Conservation (phyloP, 2,329 filamentous ascomycete genomes). For the Fusarium sp. region DNA sequence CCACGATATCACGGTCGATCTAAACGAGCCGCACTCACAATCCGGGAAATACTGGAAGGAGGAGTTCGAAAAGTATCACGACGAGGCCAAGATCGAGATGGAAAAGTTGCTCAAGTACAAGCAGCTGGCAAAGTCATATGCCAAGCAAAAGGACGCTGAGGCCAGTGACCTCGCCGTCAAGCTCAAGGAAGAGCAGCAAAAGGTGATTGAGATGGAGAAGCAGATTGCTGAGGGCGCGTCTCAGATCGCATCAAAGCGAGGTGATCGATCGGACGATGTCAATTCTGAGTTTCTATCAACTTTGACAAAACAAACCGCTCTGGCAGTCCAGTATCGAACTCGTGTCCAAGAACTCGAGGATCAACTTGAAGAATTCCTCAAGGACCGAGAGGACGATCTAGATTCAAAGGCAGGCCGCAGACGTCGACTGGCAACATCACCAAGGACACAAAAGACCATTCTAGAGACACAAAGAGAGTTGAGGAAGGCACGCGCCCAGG, state of each 20-base stretch:
- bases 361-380: constrained; percentile 54
- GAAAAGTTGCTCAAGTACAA: constrained; percentile 81
- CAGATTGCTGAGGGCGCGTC: constrained; percentile 67
- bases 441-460: constrained; percentile 59
- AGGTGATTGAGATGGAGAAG: constrained; percentile 69
- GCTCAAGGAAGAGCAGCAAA: constrained; percentile 72
- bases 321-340: constrained; percentile 64
- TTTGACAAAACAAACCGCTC: constrained; percentile 63
- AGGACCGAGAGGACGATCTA: constrained; percentile 48
- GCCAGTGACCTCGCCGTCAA: constrained; percentile 70
- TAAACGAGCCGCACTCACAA: constrained; percentile 76
- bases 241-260: constrained; percentile 55
- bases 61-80: constrained; percentile 76
- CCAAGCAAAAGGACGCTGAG: constrained; percentile 77
- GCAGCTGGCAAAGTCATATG: constrained; percentile 78
- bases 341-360: constrained; percentile 67
- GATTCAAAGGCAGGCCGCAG: constrained; percentile 44
- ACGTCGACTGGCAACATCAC: constrained; percentile 54
- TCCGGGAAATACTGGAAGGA: constrained; percentile 83
- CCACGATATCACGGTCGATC: constrained; percentile 71
- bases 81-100: constrained; percentile 75
- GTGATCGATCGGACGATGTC: constrained; percentile 51
- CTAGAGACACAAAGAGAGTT: constrained; percentile 63
- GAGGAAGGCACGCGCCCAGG: constrained; percentile 61
- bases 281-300: constrained; percentile 60